Evolutionary conservation across 495 filamentous ascomycete genomes (phyloP).

Genomic region (Penicillium lagena): DNA sequence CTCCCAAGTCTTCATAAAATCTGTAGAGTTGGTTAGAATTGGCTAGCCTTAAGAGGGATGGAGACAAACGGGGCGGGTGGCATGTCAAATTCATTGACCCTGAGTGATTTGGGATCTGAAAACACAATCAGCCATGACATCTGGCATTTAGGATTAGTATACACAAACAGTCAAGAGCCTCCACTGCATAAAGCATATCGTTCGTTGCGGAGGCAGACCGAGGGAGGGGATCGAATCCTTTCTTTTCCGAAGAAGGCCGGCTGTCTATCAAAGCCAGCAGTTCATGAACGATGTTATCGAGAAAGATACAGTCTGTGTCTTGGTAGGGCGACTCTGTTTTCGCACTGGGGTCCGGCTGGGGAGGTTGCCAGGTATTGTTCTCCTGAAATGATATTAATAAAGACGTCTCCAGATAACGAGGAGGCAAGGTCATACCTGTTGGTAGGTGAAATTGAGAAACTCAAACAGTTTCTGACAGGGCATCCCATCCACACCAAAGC

Average conservation of each 20-base stretch:
- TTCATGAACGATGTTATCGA: slow-evolving; percentile 53
- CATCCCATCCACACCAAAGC: slow-evolving; percentile 52
- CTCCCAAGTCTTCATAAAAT: slow-evolving; percentile 38
- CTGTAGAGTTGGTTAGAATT: slow-evolving; percentile 8
- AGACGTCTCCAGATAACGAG: not conserved
- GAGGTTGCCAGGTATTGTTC: slow-evolving; percentile 40
- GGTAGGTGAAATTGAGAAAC: slow-evolving; percentile 52
- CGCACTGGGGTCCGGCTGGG: slow-evolving; percentile 25
- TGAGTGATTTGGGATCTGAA: slow-evolving; percentile 24
- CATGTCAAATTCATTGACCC: slow-evolving; percentile 29
- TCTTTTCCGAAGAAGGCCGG: slow-evolving; percentile 39
- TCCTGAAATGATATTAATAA: slow-evolving; percentile 11
- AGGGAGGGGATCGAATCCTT: slow-evolving; percentile 22
- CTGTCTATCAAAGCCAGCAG: slow-evolving; percentile 38
- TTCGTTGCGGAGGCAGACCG: slow-evolving; percentile 23
- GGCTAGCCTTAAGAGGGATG: slow-evolving; percentile 5
- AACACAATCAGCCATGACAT: not conserved
- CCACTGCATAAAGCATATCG: slow-evolving; percentile 39
- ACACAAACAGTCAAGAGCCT: slow-evolving; percentile 42
- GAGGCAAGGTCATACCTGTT: slow-evolving; percentile 21
- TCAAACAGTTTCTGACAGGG: slow-evolving; percentile 57
- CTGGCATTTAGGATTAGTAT: not conserved
- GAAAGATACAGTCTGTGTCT: slow-evolving; percentile 37
- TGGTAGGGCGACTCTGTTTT: slow-evolving; percentile 31
- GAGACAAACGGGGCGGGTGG: slow-evolving; percentile 27